Evolutionary conservation across 192 early-diverging fungal species (phyloP).

Genomic region (Backusella circina): DNA sequence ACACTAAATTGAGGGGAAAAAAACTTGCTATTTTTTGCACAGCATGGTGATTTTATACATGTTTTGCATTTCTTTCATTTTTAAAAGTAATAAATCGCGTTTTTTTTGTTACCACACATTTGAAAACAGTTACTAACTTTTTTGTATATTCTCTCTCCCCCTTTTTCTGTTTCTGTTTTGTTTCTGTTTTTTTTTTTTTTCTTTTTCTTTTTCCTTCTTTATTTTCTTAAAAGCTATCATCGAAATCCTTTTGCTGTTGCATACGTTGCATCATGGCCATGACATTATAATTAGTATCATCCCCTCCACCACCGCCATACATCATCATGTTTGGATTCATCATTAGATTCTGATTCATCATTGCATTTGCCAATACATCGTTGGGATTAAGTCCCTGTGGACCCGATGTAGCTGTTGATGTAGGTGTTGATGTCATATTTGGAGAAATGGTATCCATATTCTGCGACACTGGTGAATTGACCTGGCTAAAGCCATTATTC

Average conservation of each 20-base stretch:
- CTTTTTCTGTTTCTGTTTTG: no score
- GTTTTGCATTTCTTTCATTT: no score
- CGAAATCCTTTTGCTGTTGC: constrained; percentile 17
- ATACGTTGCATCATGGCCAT: constrained; percentile 34
- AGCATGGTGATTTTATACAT: no score
- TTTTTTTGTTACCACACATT: no score
- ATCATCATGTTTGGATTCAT: constrained; percentile 15
- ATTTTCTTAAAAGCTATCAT: constrained; percentile 6
- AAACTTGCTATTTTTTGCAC: no score
- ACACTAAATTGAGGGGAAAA: no score
- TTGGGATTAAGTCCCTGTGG: constrained; percentile 3
- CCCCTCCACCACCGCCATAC: constrained; percentile 9
- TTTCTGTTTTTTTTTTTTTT: background rate
- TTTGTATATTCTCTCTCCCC: no score
- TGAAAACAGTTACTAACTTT: no score
- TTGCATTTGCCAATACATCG: constrained; percentile 23
- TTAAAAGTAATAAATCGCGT: no score
- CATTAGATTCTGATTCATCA: constrained; percentile 32
- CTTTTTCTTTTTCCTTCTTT: background rate
- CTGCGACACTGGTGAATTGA: background rate
- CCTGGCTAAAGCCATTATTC: constrained; percentile 1
- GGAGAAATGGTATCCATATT: constrained; percentile 14
- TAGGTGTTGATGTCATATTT: background rate
- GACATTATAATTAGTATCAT: constrained; percentile 15
- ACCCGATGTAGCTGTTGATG: background rate